A percentile compares a stretch with the other conserved stretches of the same genome.
phyloP scores from a whole-genome alignment of 306 rosid genomes.

The Pyrus betulifolia region DNA sequence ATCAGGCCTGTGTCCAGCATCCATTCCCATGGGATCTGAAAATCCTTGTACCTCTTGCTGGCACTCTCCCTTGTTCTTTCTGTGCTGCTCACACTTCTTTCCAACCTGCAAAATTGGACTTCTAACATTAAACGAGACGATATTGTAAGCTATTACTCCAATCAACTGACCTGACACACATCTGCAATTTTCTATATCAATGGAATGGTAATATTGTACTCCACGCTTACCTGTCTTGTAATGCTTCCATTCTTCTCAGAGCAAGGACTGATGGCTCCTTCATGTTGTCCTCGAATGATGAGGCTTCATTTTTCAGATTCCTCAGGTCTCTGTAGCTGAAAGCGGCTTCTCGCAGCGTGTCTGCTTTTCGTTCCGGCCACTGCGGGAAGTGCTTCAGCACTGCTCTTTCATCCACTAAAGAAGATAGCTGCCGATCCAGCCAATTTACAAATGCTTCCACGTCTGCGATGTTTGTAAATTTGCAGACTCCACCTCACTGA shows the following conservation, averaged over 20 bases:
- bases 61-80: slow-evolving; percentile 68
- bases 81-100: slow-evolving; percentile 50
- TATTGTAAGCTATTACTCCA: no score
- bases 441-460: slow-evolving; percentile 73
- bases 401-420: slow-evolving; percentile 78
- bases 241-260: slow-evolving; percentile 60
- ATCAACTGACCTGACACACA: not conserved
- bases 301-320: slow-evolving; percentile 58
- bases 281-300: slow-evolving; percentile 51
- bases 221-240: slow-evolving; percentile 93
- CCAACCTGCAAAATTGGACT: slow-evolving; percentile 49
- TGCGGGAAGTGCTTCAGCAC: slow-evolving; percentile 74
- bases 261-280: slow-evolving; percentile 47
- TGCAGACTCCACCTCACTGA: slow-evolving; percentile 54
- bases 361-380: slow-evolving; percentile 93
- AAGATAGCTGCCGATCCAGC: slow-evolving; percentile 68
- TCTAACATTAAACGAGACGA: not conserved
- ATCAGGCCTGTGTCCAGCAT: slow-evolving; percentile 63
- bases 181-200: not conserved
- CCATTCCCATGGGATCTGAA: slow-evolving; percentile 91
- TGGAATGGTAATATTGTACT: not conserved
- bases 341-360: slow-evolving; percentile 78
- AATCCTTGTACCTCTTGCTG: slow-evolving; percentile 59
- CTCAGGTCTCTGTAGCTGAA: slow-evolving; percentile 65
- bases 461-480: slow-evolving; percentile 42